Percentiles rank a stretch among this genome's conserved stretches.
phyloP scores from a whole-genome alignment of 2,329 filamentous ascomycete genomes.

The Ascochyta pisi region DNA sequence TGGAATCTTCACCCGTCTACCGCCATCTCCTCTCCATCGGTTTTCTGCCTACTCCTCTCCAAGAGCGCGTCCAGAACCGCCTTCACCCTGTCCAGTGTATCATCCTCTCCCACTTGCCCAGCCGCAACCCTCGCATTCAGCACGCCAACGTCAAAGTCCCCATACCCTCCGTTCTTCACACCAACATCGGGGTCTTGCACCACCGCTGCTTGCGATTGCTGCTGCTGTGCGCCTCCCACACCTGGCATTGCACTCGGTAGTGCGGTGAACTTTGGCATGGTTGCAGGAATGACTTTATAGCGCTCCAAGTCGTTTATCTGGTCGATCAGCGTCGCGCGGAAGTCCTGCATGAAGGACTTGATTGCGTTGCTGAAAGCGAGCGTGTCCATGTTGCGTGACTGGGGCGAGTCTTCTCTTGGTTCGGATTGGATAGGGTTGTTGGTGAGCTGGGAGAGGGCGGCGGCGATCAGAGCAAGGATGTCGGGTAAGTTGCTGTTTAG shows the following conservation, averaged over 20 bases:
- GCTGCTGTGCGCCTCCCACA: conserved; percentile 12
- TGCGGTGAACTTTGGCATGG: conserved; percentile 28
- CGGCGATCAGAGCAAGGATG: conserved; percentile 79
- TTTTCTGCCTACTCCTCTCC: conserved; percentile 22
- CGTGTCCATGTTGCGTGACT: conserved; percentile 51
- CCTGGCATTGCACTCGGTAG: conserved; percentile 15
- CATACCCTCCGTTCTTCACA: conserved; percentile 56
- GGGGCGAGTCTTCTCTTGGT: conserved; percentile 42
- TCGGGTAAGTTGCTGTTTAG: conserved; percentile 39
- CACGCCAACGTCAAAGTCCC: conserved; percentile 81
- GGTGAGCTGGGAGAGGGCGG: conserved; percentile 71
- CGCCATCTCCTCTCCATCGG: conserved; percentile 24
- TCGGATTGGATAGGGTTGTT: conserved; percentile 59
- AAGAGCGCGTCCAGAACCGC: conserved; percentile 57
- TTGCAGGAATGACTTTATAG: conserved; percentile 42
- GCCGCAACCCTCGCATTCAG: conserved; percentile 85
- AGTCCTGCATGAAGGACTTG: conserved; percentile 70
- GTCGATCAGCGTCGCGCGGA: conserved; percentile 33
- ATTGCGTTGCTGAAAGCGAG: conserved; percentile 69
- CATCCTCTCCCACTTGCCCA: conserved; percentile 81
- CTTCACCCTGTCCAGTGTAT: conserved; percentile 73
- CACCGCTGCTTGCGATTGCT: conserved; percentile 1
- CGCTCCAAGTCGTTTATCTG: conserved; percentile 42
- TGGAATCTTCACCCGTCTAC: conserved; percentile 26
- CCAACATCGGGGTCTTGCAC: conserved; percentile 31